Percentiles rank a stretch among this genome's conserved stretches.
Conservation (phyloP, 1,139 yeast species). For the Martiniozyma asiatica region DNA sequence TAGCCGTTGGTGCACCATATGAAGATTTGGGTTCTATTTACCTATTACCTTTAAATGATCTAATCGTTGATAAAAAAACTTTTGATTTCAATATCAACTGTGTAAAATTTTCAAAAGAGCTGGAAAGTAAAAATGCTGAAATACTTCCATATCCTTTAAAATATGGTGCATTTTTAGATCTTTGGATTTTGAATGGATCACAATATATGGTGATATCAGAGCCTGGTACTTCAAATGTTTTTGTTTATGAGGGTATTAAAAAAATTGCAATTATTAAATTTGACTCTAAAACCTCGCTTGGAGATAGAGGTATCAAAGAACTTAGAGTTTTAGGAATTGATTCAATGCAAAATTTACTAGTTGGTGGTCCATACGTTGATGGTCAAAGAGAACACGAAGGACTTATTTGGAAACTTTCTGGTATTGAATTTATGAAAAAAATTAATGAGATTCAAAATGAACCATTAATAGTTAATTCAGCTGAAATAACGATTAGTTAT, state of each 20-base stretch:
- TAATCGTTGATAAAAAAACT: no score
- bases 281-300: conserved; percentile 20
- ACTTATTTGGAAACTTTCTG: conserved; percentile 27
- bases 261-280: conserved; percentile 12
- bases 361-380: conserved; percentile 32
- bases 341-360: conserved; percentile 29
- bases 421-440: conserved; percentile 15
- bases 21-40: conserved; percentile 34
- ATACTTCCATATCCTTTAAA: conserved; percentile 15
- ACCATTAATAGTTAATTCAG: not conserved
- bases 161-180: conserved; percentile 23
- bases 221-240: conserved; percentile 24
- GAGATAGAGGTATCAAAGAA: conserved; percentile 28
- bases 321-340: conserved; percentile 28
- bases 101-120: not conserved
- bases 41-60: conserved; percentile 23
- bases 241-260: conserved; percentile 10
- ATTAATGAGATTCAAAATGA: not conserved
- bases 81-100: no score
- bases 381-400: conserved; percentile 28
- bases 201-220: conserved; percentile 25
- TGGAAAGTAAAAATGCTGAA: not conserved
- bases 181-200: conserved; percentile 14
- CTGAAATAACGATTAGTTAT: conserved; percentile 10
- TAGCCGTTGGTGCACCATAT: conserved; percentile 39